phyloP scores from a whole-genome alignment of 441 rosid species.

The Pelargonium fulgidum region DNA sequence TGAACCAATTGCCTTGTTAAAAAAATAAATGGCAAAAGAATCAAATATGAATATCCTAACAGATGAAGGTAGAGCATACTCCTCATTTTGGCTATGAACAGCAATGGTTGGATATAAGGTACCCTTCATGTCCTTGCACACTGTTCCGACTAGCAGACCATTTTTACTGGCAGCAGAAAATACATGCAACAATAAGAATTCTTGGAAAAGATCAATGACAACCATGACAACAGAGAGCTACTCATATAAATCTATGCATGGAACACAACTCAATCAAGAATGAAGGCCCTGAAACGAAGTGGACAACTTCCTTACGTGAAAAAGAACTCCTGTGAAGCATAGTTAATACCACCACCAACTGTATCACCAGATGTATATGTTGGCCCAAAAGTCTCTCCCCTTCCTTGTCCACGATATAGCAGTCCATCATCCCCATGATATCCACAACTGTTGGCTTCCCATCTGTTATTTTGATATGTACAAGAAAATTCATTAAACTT shows the following conservation, averaged over 20 bases:
- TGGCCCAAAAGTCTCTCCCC: constrained; percentile 84
- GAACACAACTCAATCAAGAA: constrained; percentile 11
- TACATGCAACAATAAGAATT: constrained; percentile 14
- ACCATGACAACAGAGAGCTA: not conserved
- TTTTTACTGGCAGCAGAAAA: constrained; percentile 56
- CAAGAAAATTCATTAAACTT: too few species aligned
- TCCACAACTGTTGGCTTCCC: constrained; percentile 87
- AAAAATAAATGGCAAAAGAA: not conserved
- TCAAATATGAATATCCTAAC: not conserved
- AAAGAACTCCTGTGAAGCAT: constrained; percentile 71
- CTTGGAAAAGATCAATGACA: constrained; percentile 10
- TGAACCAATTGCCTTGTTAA: not conserved
- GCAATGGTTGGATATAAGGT: constrained; percentile 78
- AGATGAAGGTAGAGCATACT: constrained; percentile 48
- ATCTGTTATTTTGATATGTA: constrained; percentile 31
- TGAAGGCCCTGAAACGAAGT: constrained; percentile 12
- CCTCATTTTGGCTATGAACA: constrained; percentile 92
- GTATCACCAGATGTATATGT: constrained; percentile 63
- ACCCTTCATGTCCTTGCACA: constrained; percentile 58
- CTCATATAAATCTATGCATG: not conserved
- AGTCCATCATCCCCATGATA: constrained; percentile 94
- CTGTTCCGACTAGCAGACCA: constrained; percentile 59
- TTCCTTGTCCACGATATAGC: constrained; percentile 67
- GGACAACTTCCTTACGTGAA: constrained; percentile 69
- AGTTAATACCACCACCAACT: constrained; percentile 90